Evolutionary conservation across 768 basidiomycete species (phyloP), one percentile per base, ranked within the genome.

Genomic region (Dacryopinax primogenitus): DNA sequence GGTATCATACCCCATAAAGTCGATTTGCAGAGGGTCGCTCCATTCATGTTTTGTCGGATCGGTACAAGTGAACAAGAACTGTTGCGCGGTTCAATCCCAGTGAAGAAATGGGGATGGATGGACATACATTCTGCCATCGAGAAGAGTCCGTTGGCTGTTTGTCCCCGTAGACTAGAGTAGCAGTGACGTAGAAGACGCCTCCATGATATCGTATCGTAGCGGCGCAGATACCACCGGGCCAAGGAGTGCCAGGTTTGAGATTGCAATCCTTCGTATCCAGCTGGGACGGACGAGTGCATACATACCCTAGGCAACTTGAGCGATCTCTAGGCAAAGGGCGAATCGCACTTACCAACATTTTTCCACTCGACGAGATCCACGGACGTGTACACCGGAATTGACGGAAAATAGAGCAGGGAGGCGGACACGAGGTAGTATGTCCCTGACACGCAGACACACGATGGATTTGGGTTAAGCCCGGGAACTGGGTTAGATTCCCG

Each of bases 351-450:
- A 62, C 75, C 74, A 26, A 76, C 75, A n/a, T 75, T 68, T 63
- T 66, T 70, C 72, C 74, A 76, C 39, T 72, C 71, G 58, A 70
- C 69, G 18, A 76, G 68, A 62, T 76, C 75, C 51, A 72, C 71
- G 64, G 71, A 73, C 3, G 74, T 68, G 61, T 73, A 74, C 6
- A 76, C 70, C 2, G 75, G 75, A n/a, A 76, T 73, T 1, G 74
- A 74, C 2, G 75, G 75, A 37, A 75, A 74, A 18, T 74, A 73
- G 61, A 74, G 75, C 66, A 75, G 75, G 6, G 73, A 73, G 39
- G 72, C 72, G 2, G 71, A 71, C 0, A 71, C 75, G 68, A 74
- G 75, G 66, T 74, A 75, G 64, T 73, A 76, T 12, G 71, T 73
- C 37, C 71, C 67, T 26, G 73, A 12, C 11, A 47, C 45, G 13